Evolutionary conservation across 2,329 filamentous ascomycete species (phyloP), one percentile per base, ranked within the genome.

Genomic region (Macrophomina phaseolina): DNA sequence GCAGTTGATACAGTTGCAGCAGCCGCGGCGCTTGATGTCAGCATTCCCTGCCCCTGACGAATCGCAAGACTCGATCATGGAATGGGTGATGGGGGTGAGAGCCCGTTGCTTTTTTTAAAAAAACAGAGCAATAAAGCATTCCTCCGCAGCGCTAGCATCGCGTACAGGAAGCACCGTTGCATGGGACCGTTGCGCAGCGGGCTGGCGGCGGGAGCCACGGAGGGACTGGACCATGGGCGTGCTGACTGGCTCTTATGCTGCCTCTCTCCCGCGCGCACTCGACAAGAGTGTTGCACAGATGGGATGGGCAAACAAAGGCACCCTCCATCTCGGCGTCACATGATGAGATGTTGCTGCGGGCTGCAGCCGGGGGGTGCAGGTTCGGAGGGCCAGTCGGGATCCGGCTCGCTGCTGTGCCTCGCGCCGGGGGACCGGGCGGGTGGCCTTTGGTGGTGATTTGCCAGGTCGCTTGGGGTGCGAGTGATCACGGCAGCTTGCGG

Each of bases 41-140:
- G 45, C 58, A 62, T 62, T 62, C 58, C 40, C 58, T 49, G 42
- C 30, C 42, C 58, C 30, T 62, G 45, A 62, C 58, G 58, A 62
- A 48, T 62, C 58, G 46, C 30, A 60, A 18, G 40, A 48, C 16
- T 11, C 23, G 8, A 8, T 46, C 40, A 32, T 34, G 58, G 58
- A 62, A 62, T 62, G 58, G 32, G 42, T 23, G 38, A 60, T 32
- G 7, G 38, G 38, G 38, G 55, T n/a, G 45, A 16, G 23, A 18
- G 40, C 56, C 28, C 45, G 14, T 62, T 51, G 58, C 45, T 51
- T 62, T 62, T 51, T 46, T 23, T 23, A 2, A 23, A 28, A 23
- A 38, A 14, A 23, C 23, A 34, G 40, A 46, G 28, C 5, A 18
- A 12, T 11, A 11, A 46, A n/a, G 42, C 42, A 49, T 49, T 62